These are phyloP conservation scores for Backusella tarrabulga DNA, from an alignment of 192 early-diverging fungal genomes.

Conservation along the genomic window DNA sequence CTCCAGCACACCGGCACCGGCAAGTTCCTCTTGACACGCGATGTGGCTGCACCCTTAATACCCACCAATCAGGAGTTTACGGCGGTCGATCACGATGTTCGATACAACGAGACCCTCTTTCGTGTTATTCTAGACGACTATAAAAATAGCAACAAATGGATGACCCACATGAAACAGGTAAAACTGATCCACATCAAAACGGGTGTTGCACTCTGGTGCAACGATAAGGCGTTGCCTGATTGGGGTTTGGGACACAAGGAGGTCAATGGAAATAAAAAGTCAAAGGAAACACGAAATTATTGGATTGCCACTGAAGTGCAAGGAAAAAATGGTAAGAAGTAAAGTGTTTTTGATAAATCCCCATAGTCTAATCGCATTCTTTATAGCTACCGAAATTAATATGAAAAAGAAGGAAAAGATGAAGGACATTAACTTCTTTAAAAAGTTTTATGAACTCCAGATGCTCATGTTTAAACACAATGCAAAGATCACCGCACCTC, in stretches of 20 bases:
- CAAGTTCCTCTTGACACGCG: slow-evolving; percentile 59
- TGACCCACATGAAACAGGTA: slow-evolving; percentile 63
- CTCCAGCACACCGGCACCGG: slow-evolving; percentile 66
- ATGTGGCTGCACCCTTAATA: slow-evolving; percentile 61
- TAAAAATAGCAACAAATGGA: slow-evolving; percentile 46
- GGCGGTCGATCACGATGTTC: slow-evolving; percentile 51
- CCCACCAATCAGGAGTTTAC: slow-evolving; percentile 69
- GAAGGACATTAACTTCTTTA: slow-evolving; percentile 64
- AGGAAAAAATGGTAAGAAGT: slow-evolving; percentile 63
- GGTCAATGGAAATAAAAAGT: slow-evolving; percentile 91
- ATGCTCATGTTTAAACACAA: slow-evolving; percentile 89
- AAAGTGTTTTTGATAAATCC: neutral
- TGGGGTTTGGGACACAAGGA: slow-evolving; percentile 92
- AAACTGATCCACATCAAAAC: slow-evolving; percentile 75
- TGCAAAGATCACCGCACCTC: slow-evolving; percentile 80
- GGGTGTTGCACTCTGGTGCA: slow-evolving; percentile 78
- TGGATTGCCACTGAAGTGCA: slow-evolving; percentile 83
- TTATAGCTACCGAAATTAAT: slow-evolving; percentile 44
- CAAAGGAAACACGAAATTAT: slow-evolving; percentile 63
- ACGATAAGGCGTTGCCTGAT: slow-evolving; percentile 66
- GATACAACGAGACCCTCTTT: slow-evolving; percentile 59
- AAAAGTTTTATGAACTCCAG: slow-evolving; percentile 89
- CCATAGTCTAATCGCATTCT: neutral
- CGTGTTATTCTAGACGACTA: slow-evolving; percentile 59
- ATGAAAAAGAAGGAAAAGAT: slow-evolving; percentile 50